Base-by-base conservation (phyloP, 1,284 basidiomycete genomes). In the Polyporus tsugae region DNA sequence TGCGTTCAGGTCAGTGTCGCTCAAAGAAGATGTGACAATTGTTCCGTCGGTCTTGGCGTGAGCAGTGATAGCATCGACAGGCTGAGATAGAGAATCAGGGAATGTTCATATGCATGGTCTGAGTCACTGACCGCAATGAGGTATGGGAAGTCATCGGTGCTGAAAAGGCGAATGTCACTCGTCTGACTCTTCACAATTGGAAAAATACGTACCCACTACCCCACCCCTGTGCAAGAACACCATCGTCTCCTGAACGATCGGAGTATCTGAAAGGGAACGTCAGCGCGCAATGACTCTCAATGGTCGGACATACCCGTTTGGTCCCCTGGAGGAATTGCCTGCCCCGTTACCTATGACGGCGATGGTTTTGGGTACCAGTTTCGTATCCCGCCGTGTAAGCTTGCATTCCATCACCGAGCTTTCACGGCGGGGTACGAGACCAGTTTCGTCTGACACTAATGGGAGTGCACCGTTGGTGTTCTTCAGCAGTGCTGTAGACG, bases 161-260 rank as follows among this genome's bases (percentile, higher is more conserved):
- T 61, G 41, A 22, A n/a, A 10, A 22, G 17, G n/a, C 6, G 62
- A 22, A 11, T n/a, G 33, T 63, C 17, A 60, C 36, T 6, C 15
- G 6, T 15, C 53, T 10, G 6, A 41, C 39, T 19, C 11, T 11
- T 4, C 46, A 6, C 17, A 13, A 10, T 33, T 25, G 10, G 46
- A 44, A 49, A 62, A 52, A 36, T 4, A 73, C 77, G 60, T 61
- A 84, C 62, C 87, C 87, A n/a, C 82, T 82, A 15, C 81, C 85
- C 86, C 85, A 87, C 74, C 91, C 91, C 82, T 90, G 85, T 2
- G 87, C 91, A 0, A 93, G 83, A 6, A 90, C 87, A 17, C 89
- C 89, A 64, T 85, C 82, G 66, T 86, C 78, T 49, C 86, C 84
- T 46, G 78, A 79, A 44, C 83, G 83, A 66, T 87, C 82, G 11